Evolutionary conservation across 352 stramenopile genomes (phyloP).

Genomic region (Paralagenidium karlingii): DNA sequence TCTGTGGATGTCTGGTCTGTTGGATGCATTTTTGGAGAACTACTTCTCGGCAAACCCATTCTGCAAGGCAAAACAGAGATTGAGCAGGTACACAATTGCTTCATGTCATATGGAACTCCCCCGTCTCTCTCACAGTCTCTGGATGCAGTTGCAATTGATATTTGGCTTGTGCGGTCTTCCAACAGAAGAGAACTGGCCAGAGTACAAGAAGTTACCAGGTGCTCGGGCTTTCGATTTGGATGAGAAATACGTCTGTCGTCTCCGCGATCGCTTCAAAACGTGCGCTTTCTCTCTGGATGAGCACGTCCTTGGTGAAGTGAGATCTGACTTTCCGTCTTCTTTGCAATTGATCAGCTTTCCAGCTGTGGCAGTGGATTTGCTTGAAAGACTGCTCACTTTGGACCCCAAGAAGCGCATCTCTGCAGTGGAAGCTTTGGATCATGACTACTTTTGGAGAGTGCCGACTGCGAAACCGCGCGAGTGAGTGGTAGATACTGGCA

Average conservation of each 20-base stretch:
- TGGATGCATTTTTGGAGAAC: constrained; percentile 76
- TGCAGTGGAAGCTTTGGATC: constrained; percentile 89
- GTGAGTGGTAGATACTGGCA: constrained; percentile 16
- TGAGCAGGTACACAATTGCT: constrained; percentile 35
- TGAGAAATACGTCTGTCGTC: constrained; percentile 59
- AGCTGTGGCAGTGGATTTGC: constrained; percentile 76
- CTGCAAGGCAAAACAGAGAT: constrained; percentile 74
- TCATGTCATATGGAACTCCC: neutral
- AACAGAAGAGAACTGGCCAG: constrained; percentile 69
- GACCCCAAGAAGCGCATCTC: constrained; percentile 92
- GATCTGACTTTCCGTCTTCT: neutral
- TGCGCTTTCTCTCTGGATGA: constrained; percentile 10
- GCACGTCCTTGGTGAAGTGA: neutral
- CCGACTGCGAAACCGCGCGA: constrained; percentile 75
- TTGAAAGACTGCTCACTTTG: constrained; percentile 90
- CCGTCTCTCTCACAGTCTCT: neutral
- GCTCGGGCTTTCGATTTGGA: constrained; percentile 56
- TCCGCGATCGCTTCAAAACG: constrained; percentile 75
- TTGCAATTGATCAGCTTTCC: constrained; percentile 45
- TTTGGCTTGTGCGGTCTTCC: constrained; percentile 67
- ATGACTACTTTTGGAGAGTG: constrained; percentile 94
- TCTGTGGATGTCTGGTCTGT: constrained; percentile 94
- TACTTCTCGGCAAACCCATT: constrained; percentile 69
- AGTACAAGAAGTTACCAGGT: constrained; percentile 59
- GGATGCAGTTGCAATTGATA: constrained; percentile 49